These are phyloP conservation scores for Xylariales sp. DNA, from an alignment of 2,329 filamentous ascomycete genomes.

Conservation along the genomic window DNA sequence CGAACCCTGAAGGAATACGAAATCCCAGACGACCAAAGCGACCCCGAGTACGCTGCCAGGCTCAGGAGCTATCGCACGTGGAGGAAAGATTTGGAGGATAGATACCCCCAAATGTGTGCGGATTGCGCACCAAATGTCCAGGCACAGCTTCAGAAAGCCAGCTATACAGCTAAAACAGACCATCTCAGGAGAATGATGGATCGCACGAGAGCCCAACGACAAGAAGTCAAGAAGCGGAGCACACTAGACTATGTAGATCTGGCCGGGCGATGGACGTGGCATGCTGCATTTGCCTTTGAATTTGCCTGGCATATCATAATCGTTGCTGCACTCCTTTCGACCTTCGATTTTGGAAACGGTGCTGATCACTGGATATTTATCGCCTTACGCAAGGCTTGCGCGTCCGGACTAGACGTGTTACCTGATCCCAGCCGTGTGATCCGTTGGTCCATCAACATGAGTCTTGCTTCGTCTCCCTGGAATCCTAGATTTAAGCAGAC, in stretches of 20 bases:
- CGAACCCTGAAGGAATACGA: slow-evolving; percentile 77
- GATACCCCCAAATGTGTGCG: slow-evolving; percentile 85
- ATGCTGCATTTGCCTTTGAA: slow-evolving; percentile 31
- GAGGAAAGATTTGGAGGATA: slow-evolving; percentile 67
- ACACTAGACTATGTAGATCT: slow-evolving; percentile 37
- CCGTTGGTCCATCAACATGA: slow-evolving; percentile 42
- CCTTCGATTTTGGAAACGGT: slow-evolving; percentile 14
- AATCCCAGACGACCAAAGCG: slow-evolving; percentile 56
- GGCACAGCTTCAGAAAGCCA: slow-evolving; percentile 62
- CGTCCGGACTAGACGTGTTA: slow-evolving; percentile 24
- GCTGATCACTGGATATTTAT: slow-evolving; percentile 5
- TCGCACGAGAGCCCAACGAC: slow-evolving; percentile 46
- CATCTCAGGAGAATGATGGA: slow-evolving; percentile 72
- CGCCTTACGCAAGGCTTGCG: slow-evolving; percentile 12
- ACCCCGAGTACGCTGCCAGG: slow-evolving; percentile 65
- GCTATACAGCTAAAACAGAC: slow-evolving; percentile 81
- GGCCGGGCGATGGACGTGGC: slow-evolving; percentile 43
- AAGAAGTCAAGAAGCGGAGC: slow-evolving; percentile 32
- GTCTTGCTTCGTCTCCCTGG: slow-evolving; percentile 58
- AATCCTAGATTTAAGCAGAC: slow-evolving; percentile 62
- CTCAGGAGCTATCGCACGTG: slow-evolving; percentile 68
- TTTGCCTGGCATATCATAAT: slow-evolving; percentile 51
- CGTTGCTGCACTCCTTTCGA: slow-evolving; percentile 24
- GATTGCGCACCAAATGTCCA: slow-evolving; percentile 74
- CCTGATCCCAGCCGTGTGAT: slow-evolving; percentile 37